Evolutionary conservation across 805 yeast genomes (phyloP), one percentile per base, ranked within the genome.

Genomic region (Danielia oregonensis): DNA sequence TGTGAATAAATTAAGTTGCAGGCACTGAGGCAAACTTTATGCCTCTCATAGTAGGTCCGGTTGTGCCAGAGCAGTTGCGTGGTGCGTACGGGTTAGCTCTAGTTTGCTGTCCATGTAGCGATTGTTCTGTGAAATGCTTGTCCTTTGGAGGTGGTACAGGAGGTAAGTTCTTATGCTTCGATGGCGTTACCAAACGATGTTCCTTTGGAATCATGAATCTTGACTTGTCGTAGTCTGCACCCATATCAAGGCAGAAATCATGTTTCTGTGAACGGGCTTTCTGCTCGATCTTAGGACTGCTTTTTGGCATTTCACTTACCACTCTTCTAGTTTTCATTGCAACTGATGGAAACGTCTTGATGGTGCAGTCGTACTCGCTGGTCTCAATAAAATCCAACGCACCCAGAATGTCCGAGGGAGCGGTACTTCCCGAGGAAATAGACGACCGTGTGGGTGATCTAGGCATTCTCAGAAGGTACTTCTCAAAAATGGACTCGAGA

Each of bases 221-320:
- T 6, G 49, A 44, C 23, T 36, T 40, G 30, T 42, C 44, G 38
- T 47, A 47, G n/a, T 47, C 51, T 9, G 49, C 48, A 10, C 44
- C 42, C 14, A 38, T 4, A 27, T 47, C 51, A 8, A 47, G 44
- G 26, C 46, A 42, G 19, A 29, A 35, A 23, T 41, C 41, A 11
- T 23, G 15, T 8, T 25, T 7, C 14, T 6, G n/a, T 9, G 13
- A 22, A 6, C 18, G 12, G 17, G 17, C 15, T 11, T 12, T 16
- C 17, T 24, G 15, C 7, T 12, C 7, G n/a, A n/a, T n/a, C n/a
- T n/a, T n/a, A n/a, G n/a, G n/a, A n/a, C 16, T 24, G 6, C 28
- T n/a, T 11, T 16, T 30, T 1, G 18, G 6, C n/a, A 27, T 13
- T 7, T 32, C 29, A 11, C 32, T 33, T 11, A 26, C 24, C 4